Conservation (phyloP, 2,329 filamentous ascomycete genomes). For the Fusarium lateritium region DNA sequence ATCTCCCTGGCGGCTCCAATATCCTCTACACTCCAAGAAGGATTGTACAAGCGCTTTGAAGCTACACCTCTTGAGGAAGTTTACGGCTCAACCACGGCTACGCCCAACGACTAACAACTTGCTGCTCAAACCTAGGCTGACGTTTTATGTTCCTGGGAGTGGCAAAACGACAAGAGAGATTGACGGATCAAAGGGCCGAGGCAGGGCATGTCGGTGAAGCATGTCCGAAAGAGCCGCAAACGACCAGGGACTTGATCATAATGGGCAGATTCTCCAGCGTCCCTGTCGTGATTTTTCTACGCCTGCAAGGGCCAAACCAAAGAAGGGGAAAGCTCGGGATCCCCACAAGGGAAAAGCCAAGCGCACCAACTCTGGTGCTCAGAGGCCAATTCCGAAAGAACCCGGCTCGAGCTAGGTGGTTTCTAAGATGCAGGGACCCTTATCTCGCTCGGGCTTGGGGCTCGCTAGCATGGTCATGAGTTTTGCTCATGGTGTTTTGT, state of each 20-base stretch:
- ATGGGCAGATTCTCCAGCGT: slow-evolving; percentile 31
- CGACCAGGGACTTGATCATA: slow-evolving; percentile 11
- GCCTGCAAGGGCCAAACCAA: slow-evolving; percentile 7
- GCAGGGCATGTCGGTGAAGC: slow-evolving; percentile 23
- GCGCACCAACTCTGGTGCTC: slow-evolving; percentile 24
- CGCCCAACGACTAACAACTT: slow-evolving; percentile 6
- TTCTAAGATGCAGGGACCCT: slow-evolving; percentile 21
- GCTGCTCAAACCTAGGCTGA: slow-evolving; percentile 22
- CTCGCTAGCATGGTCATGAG: slow-evolving; percentile 20
- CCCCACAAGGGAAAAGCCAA: slow-evolving; percentile 29
- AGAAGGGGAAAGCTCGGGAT: slow-evolving; percentile 42
- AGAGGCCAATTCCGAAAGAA: slow-evolving; percentile 41
- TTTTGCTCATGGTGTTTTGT: slow-evolving; percentile 4
- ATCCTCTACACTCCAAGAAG: not conserved
- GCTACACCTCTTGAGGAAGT: slow-evolving; percentile 16
- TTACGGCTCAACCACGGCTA: slow-evolving; percentile 10
- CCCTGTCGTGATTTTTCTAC: slow-evolving; percentile 16
- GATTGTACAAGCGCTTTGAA: slow-evolving; percentile 1
- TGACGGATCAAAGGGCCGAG: slow-evolving; percentile 38
- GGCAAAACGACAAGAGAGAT: slow-evolving; percentile 1
- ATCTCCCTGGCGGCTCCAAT: slow-evolving; percentile 3
- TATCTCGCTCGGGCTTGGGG: slow-evolving; percentile 32
- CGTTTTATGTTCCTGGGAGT: slow-evolving; percentile 12
- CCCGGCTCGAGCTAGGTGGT: slow-evolving; percentile 25
- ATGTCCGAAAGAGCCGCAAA: slow-evolving; percentile 31